A percentile compares a stretch with the other conserved stretches of the same genome.
These are phyloP conservation scores for Trametopsis cervina DNA, from an alignment of 768 basidiomycete species.

Conservation along the genomic window DNA sequence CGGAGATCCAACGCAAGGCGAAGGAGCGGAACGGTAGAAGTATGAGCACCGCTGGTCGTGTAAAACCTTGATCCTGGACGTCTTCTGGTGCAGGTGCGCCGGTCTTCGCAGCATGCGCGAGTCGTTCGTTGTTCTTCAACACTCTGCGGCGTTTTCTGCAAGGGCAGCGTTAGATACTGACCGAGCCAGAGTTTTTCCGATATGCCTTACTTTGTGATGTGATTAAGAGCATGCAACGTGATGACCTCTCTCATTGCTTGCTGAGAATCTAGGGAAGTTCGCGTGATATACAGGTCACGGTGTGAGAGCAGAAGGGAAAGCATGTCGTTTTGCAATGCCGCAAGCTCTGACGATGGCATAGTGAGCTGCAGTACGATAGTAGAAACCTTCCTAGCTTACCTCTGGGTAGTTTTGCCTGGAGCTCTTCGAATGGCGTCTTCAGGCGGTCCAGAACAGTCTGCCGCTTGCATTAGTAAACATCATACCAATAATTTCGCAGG, in stretches of 20 bases:
- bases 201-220: conserved; percentile 75
- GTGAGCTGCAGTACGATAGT: background rate
- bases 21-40: conserved; percentile 91
- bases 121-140: conserved; percentile 89
- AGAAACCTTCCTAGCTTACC: no score
- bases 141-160: conserved; percentile 85
- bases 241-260: conserved; percentile 59
- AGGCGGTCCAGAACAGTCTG: conserved; percentile 61
- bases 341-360: conserved; percentile 14
- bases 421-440: conserved; percentile 43
- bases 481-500: no score
- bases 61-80: conserved; percentile 95
- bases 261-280: conserved; percentile 57
- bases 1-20: conserved; percentile 76
- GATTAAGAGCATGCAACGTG: conserved; percentile 79
- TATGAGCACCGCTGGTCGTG: conserved; percentile 88
- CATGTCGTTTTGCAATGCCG: conserved; percentile 56
- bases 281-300: conserved; percentile 72
- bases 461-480: no score
- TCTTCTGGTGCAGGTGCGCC: conserved; percentile 57
- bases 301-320: conserved; percentile 60
- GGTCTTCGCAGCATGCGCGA: conserved; percentile 63
- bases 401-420: conserved; percentile 45
- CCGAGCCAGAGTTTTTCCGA: background rate
- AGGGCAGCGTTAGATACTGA: background rate